Conservation (phyloP, 2,329 filamentous ascomycete genomes). For the Dryadomyces quercus-mongolicae region DNA sequence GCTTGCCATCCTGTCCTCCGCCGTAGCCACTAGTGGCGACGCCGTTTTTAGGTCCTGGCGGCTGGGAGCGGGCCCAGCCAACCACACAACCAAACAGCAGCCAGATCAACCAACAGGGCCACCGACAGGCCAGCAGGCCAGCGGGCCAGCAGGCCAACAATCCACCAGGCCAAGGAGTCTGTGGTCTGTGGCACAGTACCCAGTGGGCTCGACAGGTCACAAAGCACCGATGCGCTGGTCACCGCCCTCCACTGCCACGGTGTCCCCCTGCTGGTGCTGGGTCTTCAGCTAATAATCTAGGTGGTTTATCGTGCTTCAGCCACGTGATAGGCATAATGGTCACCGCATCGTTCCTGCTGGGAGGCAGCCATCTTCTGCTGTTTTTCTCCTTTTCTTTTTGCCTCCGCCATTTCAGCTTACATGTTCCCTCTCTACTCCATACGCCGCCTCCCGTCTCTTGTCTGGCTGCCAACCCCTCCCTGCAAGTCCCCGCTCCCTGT, state of each 20-base stretch:
- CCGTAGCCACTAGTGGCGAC: background rate
- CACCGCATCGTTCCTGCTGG: background rate
- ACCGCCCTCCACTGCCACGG: background rate
- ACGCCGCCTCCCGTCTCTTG: background rate
- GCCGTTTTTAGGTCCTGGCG: slow-evolving; percentile 1
- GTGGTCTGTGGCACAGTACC: background rate
- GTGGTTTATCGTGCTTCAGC: no score
- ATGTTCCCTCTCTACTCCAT: background rate
- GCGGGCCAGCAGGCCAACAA: no score
- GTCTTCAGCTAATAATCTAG: background rate
- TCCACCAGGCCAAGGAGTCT: no score
- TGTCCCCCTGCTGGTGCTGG: background rate
- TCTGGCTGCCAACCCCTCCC: background rate
- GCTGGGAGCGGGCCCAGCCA: background rate
- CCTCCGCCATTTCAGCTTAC: background rate
- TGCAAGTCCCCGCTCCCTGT: background rate
- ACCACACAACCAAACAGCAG: no score
- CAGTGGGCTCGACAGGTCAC: background rate
- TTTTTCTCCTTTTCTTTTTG: background rate
- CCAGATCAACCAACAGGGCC: no score
- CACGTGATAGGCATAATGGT: background rate
- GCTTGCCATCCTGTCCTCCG: background rate
- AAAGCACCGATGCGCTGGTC: slow-evolving; percentile 4
- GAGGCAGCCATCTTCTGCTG: background rate
- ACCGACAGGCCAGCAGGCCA: no score